phyloP scores from a whole-genome alignment of 1,284 basidiomycete genomes.

The Heterobasidion occidentale region DNA sequence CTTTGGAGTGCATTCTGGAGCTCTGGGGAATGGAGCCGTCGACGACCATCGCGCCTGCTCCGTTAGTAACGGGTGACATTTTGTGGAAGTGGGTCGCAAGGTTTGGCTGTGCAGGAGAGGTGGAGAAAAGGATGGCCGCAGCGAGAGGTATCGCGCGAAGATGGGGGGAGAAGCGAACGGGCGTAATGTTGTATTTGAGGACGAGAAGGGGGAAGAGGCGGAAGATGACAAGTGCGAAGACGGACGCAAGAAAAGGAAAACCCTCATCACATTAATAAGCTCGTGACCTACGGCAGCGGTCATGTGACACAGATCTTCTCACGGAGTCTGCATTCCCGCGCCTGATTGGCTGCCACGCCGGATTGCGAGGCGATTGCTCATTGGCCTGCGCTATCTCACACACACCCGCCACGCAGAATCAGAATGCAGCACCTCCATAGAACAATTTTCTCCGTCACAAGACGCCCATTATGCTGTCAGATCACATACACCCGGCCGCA shows the following conservation, averaged over 20 bases:
- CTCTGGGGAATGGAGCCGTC: slow-evolving; percentile 22
- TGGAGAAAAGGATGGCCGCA: neutral
- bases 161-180: neutral
- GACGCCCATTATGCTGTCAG: slow-evolving; percentile 15
- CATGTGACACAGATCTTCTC: neutral
- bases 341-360: neutral
- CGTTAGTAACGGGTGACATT: slow-evolving; percentile 31
- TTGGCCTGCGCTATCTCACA: neutral
- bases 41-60: slow-evolving; percentile 6
- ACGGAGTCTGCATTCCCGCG: neutral
- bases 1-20: slow-evolving; percentile 54
- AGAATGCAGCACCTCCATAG: neutral
- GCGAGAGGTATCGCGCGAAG: neutral
- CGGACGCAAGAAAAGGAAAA: neutral
- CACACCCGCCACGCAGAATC: neutral
- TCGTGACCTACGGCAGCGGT: neutral
- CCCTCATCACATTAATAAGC: neutral
- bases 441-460: neutral
- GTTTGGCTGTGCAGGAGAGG: neutral
- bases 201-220: neutral
- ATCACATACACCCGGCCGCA: slow-evolving; percentile 56
- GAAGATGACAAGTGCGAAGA: neutral
- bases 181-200: neutral
- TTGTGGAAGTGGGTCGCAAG: neutral
- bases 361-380: neutral